These are phyloP conservation scores for Trifolium repens DNA, from an alignment of 306 rosid species.

Conservation along the genomic window DNA sequence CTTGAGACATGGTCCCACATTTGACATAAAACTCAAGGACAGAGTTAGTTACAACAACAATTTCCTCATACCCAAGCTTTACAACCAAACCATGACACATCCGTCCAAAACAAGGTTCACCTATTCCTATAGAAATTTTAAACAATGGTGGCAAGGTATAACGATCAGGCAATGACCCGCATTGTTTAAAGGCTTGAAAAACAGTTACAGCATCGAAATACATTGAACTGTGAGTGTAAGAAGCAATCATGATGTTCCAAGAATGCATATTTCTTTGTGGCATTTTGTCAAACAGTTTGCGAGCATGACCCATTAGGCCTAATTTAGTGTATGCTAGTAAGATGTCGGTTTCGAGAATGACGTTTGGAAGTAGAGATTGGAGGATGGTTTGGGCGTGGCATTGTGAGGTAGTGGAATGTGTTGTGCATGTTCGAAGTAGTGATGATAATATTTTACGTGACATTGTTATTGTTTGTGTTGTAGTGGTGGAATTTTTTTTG, in stretches of 20 bases:
- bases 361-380: slow-evolving; percentile 57
- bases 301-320: slow-evolving; percentile 49
- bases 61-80: slow-evolving; percentile 59
- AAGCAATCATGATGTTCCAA: slow-evolving; percentile 73
- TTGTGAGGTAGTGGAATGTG: slow-evolving; percentile 47
- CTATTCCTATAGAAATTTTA: slow-evolving; percentile 51
- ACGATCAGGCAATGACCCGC: slow-evolving; percentile 57
- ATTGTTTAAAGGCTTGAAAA: slow-evolving; percentile 43
- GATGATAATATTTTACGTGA: slow-evolving; percentile 46
- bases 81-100: slow-evolving; percentile 61
- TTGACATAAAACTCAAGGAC: slow-evolving; percentile 62
- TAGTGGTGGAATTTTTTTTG: neutral
- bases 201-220: slow-evolving; percentile 45
- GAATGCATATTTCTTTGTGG: slow-evolving; percentile 64
- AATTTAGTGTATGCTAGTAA: slow-evolving; percentile 54
- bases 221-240: slow-evolving; percentile 47
- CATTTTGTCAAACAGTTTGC: slow-evolving; percentile 67
- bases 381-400: slow-evolving; percentile 62
- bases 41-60: slow-evolving; percentile 58
- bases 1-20: slow-evolving; percentile 56
- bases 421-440: slow-evolving; percentile 51
- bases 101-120: slow-evolving; percentile 51
- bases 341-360: slow-evolving; percentile 69
- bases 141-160: slow-evolving; percentile 66
- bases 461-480: neutral